Conservation (phyloP, 192 early-diverging fungal species). For the Podila epigama region DNA sequence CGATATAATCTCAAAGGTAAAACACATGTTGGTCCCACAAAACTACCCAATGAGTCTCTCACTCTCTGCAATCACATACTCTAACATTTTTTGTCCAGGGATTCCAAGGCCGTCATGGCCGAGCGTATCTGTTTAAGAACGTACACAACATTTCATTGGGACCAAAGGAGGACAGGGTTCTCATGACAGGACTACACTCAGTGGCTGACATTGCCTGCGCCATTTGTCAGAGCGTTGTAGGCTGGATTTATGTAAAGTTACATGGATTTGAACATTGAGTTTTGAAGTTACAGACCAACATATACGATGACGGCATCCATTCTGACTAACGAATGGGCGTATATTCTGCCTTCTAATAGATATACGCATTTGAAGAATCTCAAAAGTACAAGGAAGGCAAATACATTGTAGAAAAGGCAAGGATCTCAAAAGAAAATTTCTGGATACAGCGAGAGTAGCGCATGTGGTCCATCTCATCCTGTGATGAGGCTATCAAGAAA, state of each 20-base stretch:
- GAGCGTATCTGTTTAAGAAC: conserved; percentile 61
- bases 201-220: conserved; percentile 64
- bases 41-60: not conserved
- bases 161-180: conserved; percentile 59
- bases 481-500: not conserved
- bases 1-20: conserved; percentile 64
- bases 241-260: conserved; percentile 65
- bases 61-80: not conserved
- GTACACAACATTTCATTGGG: conserved; percentile 61
- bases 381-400: conserved; percentile 69
- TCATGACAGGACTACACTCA: conserved; percentile 66
- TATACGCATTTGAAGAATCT: conserved; percentile 58
- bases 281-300: too few relatives aligned
- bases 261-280: not conserved
- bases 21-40: not conserved
- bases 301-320: too few relatives aligned
- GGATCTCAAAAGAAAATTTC: conserved; percentile 60
- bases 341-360: conserved; percentile 21
- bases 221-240: conserved; percentile 57
- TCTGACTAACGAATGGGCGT: too few relatives aligned
- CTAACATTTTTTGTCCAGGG: conserved; percentile 17
- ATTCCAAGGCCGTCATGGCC: conserved; percentile 62
- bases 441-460: conserved; percentile 43
- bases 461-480: too few relatives aligned
- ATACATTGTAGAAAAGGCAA: conserved; percentile 62